Evolutionary conservation across 495 filamentous ascomycete species (phyloP).

Genomic region (Aspergillus haitiensis): DNA sequence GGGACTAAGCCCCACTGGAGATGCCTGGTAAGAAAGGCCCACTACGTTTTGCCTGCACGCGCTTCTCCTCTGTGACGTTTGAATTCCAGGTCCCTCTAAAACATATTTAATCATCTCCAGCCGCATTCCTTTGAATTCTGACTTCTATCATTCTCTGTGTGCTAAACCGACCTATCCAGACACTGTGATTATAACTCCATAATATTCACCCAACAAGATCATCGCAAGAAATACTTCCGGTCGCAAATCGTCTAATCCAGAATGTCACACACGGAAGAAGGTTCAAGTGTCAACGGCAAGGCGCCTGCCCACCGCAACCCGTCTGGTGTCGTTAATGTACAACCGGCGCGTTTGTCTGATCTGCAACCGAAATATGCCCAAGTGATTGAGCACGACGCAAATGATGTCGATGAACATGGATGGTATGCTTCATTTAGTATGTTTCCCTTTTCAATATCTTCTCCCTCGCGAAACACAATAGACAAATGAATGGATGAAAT

Average conservation of each 20-base stretch:
- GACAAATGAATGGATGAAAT: too few relatives aligned
- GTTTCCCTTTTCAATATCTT: slow-evolving; percentile 25
- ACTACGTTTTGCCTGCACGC: too few relatives aligned
- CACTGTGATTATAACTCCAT: too few relatives aligned
- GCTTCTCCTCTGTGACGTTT: too few relatives aligned
- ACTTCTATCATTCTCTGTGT: too few relatives aligned
- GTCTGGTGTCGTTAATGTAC: slow-evolving; percentile 64
- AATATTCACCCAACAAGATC: too few relatives aligned
- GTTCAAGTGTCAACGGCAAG: slow-evolving; percentile 40
- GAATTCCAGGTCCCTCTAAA: too few relatives aligned
- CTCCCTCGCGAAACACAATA: too few relatives aligned
- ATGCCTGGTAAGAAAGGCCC: background rate
- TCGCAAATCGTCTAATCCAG: background rate
- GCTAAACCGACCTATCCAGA: too few relatives aligned
- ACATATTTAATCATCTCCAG: too few relatives aligned
- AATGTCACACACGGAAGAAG: slow-evolving; percentile 35
- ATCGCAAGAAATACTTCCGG: too few relatives aligned
- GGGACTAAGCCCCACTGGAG: background rate
- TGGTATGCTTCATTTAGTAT: slow-evolving; percentile 91
- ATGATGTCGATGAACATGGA: slow-evolving; percentile 71
- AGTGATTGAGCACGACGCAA: slow-evolving; percentile 62
- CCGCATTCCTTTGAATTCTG: too few relatives aligned
- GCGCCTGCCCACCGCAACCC: slow-evolving; percentile 34
- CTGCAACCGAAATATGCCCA: slow-evolving; percentile 88
- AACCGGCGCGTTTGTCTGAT: slow-evolving; percentile 78